Conservation (phyloP, 2,329 filamentous ascomycete genomes). For the Fusarium sp. region DNA sequence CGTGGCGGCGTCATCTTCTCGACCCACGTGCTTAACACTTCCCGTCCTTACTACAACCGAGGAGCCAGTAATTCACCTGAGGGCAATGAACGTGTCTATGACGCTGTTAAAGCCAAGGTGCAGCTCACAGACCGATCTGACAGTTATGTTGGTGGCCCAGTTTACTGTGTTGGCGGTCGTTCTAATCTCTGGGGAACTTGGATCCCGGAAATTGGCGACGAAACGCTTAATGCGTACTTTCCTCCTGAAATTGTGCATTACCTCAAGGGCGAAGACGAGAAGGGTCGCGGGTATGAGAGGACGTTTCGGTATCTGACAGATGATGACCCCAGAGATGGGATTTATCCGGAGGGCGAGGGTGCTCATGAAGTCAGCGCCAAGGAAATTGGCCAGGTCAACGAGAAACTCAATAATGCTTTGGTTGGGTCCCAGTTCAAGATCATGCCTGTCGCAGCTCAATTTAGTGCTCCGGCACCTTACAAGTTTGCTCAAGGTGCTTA, state of each 20-base stretch:
- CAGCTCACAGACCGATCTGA: constrained; percentile 33
- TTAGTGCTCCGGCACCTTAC: too few relatives aligned
- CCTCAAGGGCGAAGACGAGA: background rate
- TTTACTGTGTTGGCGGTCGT: constrained; percentile 33
- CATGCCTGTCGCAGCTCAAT: too few relatives aligned
- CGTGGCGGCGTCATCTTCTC: constrained; percentile 23
- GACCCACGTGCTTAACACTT: constrained; percentile 36
- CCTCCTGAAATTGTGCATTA: background rate
- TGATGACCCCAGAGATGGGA: constrained; percentile 8
- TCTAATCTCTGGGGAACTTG: constrained; percentile 39
- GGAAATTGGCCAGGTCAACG: constrained; percentile 12
- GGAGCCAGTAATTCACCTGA: constrained; percentile 38
- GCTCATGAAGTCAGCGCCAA: constrained; percentile 10
- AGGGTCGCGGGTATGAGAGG: background rate
- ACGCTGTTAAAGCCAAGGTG: constrained; percentile 35
- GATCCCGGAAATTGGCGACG: constrained; percentile 21
- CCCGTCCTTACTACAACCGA: constrained; percentile 34
- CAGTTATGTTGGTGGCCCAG: constrained; percentile 33
- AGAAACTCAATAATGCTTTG: too few relatives aligned
- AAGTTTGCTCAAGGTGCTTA: too few relatives aligned
- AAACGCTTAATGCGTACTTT: constrained; percentile 15
- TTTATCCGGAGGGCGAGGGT: constrained; percentile 19
- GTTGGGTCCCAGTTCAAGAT: too few relatives aligned
- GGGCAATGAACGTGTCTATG: constrained; percentile 35
- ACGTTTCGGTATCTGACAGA: constrained; percentile 23